Conservation (phyloP, 2,329 filamentous ascomycete genomes). For the Cryphonectria parasitica region DNA sequence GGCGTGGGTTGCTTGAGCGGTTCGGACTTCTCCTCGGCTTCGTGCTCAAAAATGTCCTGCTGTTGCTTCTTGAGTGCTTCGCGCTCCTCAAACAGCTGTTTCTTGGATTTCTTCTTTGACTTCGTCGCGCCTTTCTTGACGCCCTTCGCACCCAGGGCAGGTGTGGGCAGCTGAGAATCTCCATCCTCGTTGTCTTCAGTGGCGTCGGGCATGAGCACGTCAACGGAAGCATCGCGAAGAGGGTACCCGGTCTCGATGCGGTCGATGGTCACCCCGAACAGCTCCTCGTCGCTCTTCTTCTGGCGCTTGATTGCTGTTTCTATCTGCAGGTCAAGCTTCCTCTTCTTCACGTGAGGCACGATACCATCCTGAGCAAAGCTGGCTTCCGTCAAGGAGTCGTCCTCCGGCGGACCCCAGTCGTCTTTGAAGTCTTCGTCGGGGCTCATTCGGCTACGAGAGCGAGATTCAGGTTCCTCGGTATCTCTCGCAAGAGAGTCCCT, state of each 20-base stretch:
- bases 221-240: conserved; percentile 52
- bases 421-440: conserved; percentile 63
- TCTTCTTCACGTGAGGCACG: conserved; percentile 62
- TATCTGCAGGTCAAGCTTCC: conserved; percentile 73
- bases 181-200: conserved; percentile 52
- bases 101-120: conserved; percentile 77
- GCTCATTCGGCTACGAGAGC: conserved; percentile 75
- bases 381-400: conserved; percentile 72
- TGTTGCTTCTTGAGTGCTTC: conserved; percentile 63
- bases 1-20: conserved; percentile 37
- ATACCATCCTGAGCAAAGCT: conserved; percentile 66
- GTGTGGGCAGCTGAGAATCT: conserved; percentile 52
- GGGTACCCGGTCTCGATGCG: conserved; percentile 56
- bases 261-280: conserved; percentile 68
- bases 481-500: conserved; percentile 67
- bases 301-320: conserved; percentile 75
- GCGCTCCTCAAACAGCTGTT: conserved; percentile 71
- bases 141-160: conserved; percentile 47
- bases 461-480: conserved; percentile 84
- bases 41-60: conserved; percentile 52
- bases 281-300: conserved; percentile 78
- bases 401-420: conserved; percentile 57
- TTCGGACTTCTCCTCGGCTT: conserved; percentile 43
- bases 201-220: conserved; percentile 50
- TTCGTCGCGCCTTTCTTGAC: conserved; percentile 63